Base-by-base conservation (phyloP, 768 basidiomycete species). In the Hypholoma sublateritium region DNA sequence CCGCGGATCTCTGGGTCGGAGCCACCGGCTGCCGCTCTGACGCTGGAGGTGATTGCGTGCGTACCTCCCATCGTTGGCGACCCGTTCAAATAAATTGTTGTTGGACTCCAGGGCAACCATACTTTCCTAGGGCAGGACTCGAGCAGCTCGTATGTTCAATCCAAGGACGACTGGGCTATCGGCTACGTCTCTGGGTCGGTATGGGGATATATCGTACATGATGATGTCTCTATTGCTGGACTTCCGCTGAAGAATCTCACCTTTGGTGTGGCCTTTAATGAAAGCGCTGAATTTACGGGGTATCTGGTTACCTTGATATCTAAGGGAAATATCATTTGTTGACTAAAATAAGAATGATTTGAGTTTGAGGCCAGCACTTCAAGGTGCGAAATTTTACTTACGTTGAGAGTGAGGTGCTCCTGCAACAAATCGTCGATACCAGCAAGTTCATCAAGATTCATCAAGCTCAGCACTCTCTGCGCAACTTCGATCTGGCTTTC, bases 221-320 rank as follows among this genome's bases (percentile, higher is more conserved):
- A 92, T 70, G 70, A 78, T 45, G 68, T 91, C 55, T 71, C 63
- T 37, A 72, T 93, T 50, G 85, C 82, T 1, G 84, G 83, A n/a
- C 70, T 88, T 47, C 67, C 69, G 0, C 72, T 91, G 21, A 62
- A 63, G 5, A 70, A 68, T 3, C 83, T 85, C 66, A 75, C 75
- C 0, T 90, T 92, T 61, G 91, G 91, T 17, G 80, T 81, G n/a
- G 80, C 86, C 1, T 65, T 69, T 1, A 62, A 65, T 17, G 89
- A 89, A 66, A 81, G 77, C 48, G 48, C 62, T 4, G 78, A 86
- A 22, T 89, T 90, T 69, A 75, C 77, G 14, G 57, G 58, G 73
- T 75, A 64, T 32, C 28, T 32, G 55, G 63, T 63, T 11, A 75
- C 22, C 21, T 35, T 32, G 4, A 16, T 5, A n/a, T 5, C 77